Base-by-base conservation (phyloP, 148 eudicot species). In the Pharnaceum exiguum region DNA sequence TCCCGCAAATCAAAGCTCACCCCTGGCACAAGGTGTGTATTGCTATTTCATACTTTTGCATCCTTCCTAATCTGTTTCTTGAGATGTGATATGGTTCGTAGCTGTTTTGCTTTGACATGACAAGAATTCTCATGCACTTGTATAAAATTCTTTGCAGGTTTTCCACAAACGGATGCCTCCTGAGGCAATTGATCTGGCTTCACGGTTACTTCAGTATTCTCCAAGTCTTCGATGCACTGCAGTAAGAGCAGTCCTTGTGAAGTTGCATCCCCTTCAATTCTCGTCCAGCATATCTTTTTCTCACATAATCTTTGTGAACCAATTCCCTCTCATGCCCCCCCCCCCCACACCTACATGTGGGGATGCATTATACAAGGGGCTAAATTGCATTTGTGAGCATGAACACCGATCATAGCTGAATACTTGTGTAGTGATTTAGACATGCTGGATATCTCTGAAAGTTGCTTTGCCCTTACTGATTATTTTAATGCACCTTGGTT, bases 151-250 rank as follows among this genome's bases (percentile, higher is more conserved):
- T 21, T 30, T 74, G 57, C 76, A 87, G 95, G 90, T 87, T 59
- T 87, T 87, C 55, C 88, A 84, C 37, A 87, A 81, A 46, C 60
- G 83, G 53, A 84, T 84, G 95, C 95, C 91, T 65, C 84, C 96
- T 38, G 89, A 85, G 71, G 93, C 93, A 48, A 85, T 89, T 71
- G 96, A 89, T 78, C 96, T 89, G 63, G 82, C 89, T 55, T 89
- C 93, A 21, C 65, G 96, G 51, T 71, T 89, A 36, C 89, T 89
- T 42, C 96, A 89, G 55, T 89, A 89, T 63, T 89, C 96, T 15
- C 96, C 96, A 38, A 85, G 82, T 66, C 89, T 89, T 49, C 93
- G 96, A 23, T 89, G 89, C 74, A 85, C 87, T 62, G 98, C 98
- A 5, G 98, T 91, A 60, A 79, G 95, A 79, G 36, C 38, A 5